These are phyloP conservation scores for Lipomyces sp. DNA, from an alignment of 805 yeast genomes.

Conservation along the genomic window DNA sequence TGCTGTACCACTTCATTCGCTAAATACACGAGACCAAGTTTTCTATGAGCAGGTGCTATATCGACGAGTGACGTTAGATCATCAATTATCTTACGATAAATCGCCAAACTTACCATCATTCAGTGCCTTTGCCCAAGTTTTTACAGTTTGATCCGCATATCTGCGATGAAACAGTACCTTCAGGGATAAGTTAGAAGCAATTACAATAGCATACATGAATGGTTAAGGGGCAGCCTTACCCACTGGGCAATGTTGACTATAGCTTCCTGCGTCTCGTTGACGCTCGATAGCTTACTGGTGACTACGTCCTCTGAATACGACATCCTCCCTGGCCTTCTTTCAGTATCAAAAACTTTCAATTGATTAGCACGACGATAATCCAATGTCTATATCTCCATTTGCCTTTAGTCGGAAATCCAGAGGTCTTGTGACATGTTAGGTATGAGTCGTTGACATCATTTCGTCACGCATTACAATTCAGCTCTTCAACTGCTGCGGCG, in stretches of 20 bases:
- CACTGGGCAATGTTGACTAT: conserved; percentile 76
- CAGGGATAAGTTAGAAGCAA: neutral
- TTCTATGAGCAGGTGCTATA: conserved; percentile 49
- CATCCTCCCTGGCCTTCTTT: conserved; percentile 42
- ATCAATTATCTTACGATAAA: neutral
- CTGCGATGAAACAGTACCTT: conserved; percentile 63
- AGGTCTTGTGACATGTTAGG: neutral
- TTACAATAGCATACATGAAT: conserved; percentile 3
- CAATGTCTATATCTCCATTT: neutral
- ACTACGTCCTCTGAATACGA: conserved; percentile 60
- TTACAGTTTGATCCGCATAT: conserved; percentile 58
- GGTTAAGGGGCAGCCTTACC: conserved; percentile 48
- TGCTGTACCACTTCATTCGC: conserved; percentile 85
- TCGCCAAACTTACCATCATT: conserved; percentile 31
- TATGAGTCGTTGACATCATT: neutral
- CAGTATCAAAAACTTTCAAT: neutral
- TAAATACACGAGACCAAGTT: conserved; percentile 66
- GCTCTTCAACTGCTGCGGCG: neutral
- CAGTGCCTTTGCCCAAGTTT: conserved; percentile 56
- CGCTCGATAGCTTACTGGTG: conserved; percentile 43
- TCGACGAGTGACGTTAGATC: neutral
- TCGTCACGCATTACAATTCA: too few species aligned
- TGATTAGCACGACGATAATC: neutral
- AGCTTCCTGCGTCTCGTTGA: conserved; percentile 70
- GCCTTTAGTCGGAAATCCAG: neutral